Conservation (phyloP, 176 grass and related monocot genomes). For the Triticum urartu region DNA sequence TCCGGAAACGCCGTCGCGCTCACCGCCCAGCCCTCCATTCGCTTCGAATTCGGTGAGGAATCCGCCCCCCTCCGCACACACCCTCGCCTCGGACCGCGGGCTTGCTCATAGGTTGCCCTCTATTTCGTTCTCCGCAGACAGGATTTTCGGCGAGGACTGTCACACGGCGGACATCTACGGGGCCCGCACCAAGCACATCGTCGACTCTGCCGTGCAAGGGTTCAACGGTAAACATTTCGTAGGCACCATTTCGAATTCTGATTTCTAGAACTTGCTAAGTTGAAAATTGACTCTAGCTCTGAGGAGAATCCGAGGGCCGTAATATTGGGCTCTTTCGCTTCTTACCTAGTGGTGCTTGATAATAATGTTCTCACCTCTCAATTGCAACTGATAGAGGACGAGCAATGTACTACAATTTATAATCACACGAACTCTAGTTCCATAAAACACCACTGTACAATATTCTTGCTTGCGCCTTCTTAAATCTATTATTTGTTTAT, state of each 20-base stretch:
- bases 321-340: background rate
- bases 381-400: background rate
- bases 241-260: background rate
- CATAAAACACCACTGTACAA: background rate
- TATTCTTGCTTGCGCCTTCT: constrained; percentile 1
- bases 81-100: background rate
- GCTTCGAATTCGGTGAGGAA: constrained; percentile 81
- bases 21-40: constrained; percentile 43
- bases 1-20: constrained; percentile 66
- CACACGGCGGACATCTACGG: constrained; percentile 60
- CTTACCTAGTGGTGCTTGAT: background rate
- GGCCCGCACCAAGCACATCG: constrained; percentile 75
- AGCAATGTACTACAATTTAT: background rate
- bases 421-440: background rate
- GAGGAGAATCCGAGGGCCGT: background rate
- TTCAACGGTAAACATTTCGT: constrained; percentile 65
- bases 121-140: constrained; percentile 35
- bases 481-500: background rate
- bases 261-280: background rate
- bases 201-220: constrained; percentile 65
- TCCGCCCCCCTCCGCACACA: background rate
- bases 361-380: background rate
- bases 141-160: constrained; percentile 71
- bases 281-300: background rate
- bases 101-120: background rate